Conservation (phyloP, 2,329 filamentous ascomycete species). For the Calonectria pseudoreteaudii region DNA sequence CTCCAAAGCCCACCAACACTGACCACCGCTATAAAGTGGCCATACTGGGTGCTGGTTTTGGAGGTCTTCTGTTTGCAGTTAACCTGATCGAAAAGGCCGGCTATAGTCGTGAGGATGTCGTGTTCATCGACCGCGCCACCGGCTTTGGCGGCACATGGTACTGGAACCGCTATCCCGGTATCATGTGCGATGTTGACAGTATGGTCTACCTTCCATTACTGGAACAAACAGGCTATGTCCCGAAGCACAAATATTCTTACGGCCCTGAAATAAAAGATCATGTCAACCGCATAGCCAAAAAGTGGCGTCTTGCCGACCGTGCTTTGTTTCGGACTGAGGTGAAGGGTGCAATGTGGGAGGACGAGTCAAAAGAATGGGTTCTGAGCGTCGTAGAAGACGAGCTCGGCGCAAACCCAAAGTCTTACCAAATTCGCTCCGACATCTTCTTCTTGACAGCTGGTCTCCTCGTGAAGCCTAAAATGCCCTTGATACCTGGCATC, state of each 20-base stretch:
- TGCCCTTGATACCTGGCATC: neutral
- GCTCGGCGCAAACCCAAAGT: neutral
- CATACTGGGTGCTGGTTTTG: neutral
- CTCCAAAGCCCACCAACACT: neutral
- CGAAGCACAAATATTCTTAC: constrained; percentile 59
- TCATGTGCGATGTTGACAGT: constrained; percentile 69
- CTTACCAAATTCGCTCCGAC: neutral
- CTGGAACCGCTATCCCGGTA: constrained; percentile 63
- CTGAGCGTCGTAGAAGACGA: neutral
- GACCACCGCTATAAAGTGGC: neutral
- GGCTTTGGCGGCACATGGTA: constrained; percentile 27
- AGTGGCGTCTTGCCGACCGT: constrained; percentile 52
- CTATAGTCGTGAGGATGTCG: neutral
- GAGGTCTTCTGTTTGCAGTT: neutral
- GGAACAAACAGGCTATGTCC: constrained; percentile 71
- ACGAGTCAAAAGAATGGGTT: constrained; percentile 44
- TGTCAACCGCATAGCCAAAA: constrained; percentile 54
- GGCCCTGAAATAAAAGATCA: constrained; percentile 58
- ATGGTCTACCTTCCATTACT: constrained; percentile 71
- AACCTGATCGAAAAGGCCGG: neutral
- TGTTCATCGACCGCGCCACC: neutral
- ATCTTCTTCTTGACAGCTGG: neutral
- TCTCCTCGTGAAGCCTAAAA: neutral
- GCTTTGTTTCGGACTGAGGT: constrained; percentile 56
- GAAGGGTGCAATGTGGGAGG: constrained; percentile 61